Evolutionary conservation across 1,284 basidiomycete genomes (phyloP).

Genomic region (Tilletia setariae): DNA sequence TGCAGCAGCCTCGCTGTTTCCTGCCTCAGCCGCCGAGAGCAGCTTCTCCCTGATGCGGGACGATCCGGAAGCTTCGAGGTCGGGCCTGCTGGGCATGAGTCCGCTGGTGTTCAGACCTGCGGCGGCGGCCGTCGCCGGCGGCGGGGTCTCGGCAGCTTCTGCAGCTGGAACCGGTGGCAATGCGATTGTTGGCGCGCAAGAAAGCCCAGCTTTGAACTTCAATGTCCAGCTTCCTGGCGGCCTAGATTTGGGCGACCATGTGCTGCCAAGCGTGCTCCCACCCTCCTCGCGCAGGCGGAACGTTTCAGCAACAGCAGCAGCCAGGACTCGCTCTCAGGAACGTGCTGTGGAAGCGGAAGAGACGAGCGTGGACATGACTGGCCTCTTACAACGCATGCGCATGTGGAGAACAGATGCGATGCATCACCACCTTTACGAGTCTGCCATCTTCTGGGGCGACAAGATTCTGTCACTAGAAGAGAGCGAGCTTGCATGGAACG

Average conservation of each 20-base stretch:
- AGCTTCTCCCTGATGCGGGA: slow-evolving; percentile 47
- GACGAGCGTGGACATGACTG: slow-evolving; percentile 60
- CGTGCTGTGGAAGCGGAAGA: slow-evolving; percentile 57
- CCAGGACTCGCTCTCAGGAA: slow-evolving; percentile 45
- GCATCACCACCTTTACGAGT: slow-evolving; percentile 95
- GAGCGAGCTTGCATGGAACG: slow-evolving; percentile 54
- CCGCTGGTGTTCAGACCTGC: slow-evolving; percentile 21
- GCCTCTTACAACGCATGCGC: slow-evolving; percentile 83
- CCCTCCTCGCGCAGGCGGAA: neutral
- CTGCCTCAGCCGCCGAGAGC: slow-evolving; percentile 29
- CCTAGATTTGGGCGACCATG: too few species aligned
- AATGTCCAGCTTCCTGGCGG: neutral
- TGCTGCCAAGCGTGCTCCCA: neutral
- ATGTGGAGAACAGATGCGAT: slow-evolving; percentile 95
- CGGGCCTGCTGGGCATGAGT: slow-evolving; percentile 46
- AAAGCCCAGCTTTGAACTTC: neutral
- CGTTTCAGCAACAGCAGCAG: neutral
- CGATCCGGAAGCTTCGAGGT: slow-evolving; percentile 49
- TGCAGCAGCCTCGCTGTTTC: too few species aligned
- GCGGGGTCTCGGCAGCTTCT: neutral
- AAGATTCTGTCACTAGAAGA: slow-evolving; percentile 85
- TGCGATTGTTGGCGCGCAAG: neutral
- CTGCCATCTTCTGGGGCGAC: slow-evolving; percentile 97
- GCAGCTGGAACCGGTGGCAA: too few species aligned
- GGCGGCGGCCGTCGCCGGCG: neutral